These are phyloP conservation scores for Leccinum subtestaceum DNA, from an alignment of 768 basidiomycete species.

Conservation along the genomic window DNA sequence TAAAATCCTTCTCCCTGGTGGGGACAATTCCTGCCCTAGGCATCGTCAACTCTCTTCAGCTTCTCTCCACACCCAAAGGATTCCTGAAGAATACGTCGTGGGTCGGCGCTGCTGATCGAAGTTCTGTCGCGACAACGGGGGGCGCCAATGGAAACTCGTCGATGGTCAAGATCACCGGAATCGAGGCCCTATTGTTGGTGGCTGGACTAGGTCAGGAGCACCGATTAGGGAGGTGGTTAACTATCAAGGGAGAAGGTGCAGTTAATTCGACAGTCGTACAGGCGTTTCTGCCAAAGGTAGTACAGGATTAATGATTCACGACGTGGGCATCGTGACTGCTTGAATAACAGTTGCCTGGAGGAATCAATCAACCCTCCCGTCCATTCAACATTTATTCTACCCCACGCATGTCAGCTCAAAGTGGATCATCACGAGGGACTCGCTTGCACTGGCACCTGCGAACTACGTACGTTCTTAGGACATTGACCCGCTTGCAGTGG, in stretches of 20 bases:
- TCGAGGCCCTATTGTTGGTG: constrained; percentile 55
- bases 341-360: background rate
- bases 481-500: background rate
- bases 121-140: background rate
- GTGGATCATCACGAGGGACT: background rate
- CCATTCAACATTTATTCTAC: background rate
- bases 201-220: constrained; percentile 87
- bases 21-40: constrained; percentile 69
- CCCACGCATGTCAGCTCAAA: background rate
- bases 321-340: background rate
- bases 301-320: constrained; percentile 8
- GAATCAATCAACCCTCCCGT: background rate
- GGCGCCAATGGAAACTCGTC: constrained; percentile 8
- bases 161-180: constrained; percentile 29
- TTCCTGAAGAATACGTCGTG: constrained; percentile 45
- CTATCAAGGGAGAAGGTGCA: constrained; percentile 64
- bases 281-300: constrained; percentile 42
- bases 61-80: constrained; percentile 53
- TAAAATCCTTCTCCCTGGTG: constrained; percentile 71
- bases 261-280: constrained; percentile 72
- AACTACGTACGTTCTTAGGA: background rate
- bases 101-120: constrained; percentile 13
- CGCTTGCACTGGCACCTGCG: background rate
- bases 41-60: constrained; percentile 86
- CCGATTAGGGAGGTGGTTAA: constrained; percentile 86